Conservation (phyloP, 176 grass and related monocot genomes). For the Dactylis glomerata region DNA sequence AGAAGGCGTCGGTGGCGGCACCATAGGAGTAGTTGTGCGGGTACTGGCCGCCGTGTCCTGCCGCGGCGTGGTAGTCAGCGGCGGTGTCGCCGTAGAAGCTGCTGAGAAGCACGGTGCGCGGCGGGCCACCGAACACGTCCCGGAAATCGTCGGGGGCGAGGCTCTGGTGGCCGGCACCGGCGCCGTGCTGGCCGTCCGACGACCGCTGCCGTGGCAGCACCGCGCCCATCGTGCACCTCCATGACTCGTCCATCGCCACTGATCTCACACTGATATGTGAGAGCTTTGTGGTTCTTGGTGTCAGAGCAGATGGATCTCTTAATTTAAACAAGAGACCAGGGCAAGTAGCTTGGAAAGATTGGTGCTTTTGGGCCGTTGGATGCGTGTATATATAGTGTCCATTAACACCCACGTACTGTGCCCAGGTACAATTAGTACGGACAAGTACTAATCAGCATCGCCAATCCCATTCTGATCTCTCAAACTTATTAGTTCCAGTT, state of each 20-base stretch:
- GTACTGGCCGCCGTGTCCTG: constrained; percentile 11
- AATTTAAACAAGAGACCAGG: constrained; percentile 31
- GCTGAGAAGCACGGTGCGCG: constrained; percentile 73
- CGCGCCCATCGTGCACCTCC: constrained; percentile 66
- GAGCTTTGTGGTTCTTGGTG: constrained; percentile 22
- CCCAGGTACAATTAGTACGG: constrained; percentile 39
- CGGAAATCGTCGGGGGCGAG: constrained; percentile 64
- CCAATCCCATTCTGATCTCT: background rate
- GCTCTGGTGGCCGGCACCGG: background rate
- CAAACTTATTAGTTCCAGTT: no score
- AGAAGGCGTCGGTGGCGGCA: constrained; percentile 18
- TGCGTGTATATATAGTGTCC: constrained; percentile 32
- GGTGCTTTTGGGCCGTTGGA: constrained; percentile 38
- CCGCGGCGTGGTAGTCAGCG: constrained; percentile 1
- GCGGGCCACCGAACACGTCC: constrained; percentile 89
- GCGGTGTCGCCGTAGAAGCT: constrained; percentile 51
- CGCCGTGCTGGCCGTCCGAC: constrained; percentile 22
- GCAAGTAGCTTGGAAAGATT: constrained; percentile 20
- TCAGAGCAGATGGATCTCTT: constrained; percentile 19
- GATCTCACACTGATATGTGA: background rate
- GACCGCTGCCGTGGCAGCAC: constrained; percentile 41
- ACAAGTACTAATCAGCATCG: constrained; percentile 27
- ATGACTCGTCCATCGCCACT: constrained; percentile 66
- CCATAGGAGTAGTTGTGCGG: background rate
- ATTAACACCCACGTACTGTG: background rate